A percentile compares a stretch with the other conserved stretches of the same genome.
These are phyloP conservation scores for Lanmaoa rubissima DNA, from an alignment of 768 basidiomycete species.

Conservation along the genomic window DNA sequence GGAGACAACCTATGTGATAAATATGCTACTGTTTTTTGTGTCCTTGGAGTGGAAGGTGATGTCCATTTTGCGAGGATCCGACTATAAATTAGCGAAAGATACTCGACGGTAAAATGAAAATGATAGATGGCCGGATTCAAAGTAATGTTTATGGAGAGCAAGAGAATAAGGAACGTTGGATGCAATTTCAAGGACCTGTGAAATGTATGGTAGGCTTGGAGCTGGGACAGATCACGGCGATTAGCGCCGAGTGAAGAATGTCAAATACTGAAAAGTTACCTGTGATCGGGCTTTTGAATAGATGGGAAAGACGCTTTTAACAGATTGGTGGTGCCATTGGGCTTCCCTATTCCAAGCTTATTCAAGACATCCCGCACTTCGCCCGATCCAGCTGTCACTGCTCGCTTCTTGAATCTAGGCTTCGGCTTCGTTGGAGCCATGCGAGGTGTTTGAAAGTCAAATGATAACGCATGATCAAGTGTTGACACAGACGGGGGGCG, in stretches of 20 bases:
- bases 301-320: constrained; percentile 72
- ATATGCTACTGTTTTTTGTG: constrained; percentile 12
- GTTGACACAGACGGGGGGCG: constrained; percentile 76
- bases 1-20: constrained; percentile 23
- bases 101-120: constrained; percentile 9
- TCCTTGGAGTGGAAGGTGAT: constrained; percentile 10
- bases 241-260: constrained; percentile 2
- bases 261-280: constrained; percentile 27
- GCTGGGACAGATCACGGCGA: constrained; percentile 9
- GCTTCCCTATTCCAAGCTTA: constrained; percentile 80
- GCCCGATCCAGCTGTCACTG: constrained; percentile 49
- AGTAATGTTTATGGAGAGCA: constrained; percentile 1
- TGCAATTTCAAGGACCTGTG: constrained; percentile 15
- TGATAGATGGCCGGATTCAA: constrained; percentile 5
- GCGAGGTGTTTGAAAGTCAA: constrained; percentile 40
- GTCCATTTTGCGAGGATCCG: constrained; percentile 17
- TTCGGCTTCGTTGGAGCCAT: constrained; percentile 49
- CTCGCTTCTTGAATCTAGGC: constrained; percentile 55
- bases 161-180: constrained; percentile 6
- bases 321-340: constrained; percentile 52
- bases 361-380: constrained; percentile 83
- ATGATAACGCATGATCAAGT: constrained; percentile 63
- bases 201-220: constrained; percentile 13
- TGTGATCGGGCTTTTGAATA: constrained; percentile 45
- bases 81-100: constrained; percentile 24